phyloP scores from a whole-genome alignment of 441 rosid species.

The Adansonia gregorii region DNA sequence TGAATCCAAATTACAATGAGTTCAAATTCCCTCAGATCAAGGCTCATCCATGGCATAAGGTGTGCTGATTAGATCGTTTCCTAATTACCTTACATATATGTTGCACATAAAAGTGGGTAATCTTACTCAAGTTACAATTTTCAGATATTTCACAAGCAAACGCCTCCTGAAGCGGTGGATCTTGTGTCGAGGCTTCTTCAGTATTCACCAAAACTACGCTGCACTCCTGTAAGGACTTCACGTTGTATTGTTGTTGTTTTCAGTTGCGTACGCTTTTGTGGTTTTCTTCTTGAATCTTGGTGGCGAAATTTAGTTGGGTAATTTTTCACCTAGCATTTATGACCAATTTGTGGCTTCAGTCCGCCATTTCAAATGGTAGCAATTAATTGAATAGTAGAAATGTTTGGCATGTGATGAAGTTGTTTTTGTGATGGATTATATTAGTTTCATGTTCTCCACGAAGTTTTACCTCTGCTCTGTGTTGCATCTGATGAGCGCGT shows the following conservation, averaged over 20 bases:
- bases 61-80: slow-evolving; percentile 30
- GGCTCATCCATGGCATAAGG: slow-evolving; percentile 98
- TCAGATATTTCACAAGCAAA: slow-evolving; percentile 67
- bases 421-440: neutral
- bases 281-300: neutral
- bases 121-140: slow-evolving; percentile 28
- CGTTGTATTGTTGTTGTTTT: neutral
- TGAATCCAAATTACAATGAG: slow-evolving; percentile 91
- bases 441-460: neutral
- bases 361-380: neutral
- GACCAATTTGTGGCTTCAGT: neutral
- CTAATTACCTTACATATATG: neutral
- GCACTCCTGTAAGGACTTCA: slow-evolving; percentile 67
- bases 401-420: neutral
- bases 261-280: neutral
- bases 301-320: neutral
- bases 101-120: slow-evolving; percentile 9
- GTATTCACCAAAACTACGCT: slow-evolving; percentile 79
- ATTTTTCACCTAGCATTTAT: neutral
- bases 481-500: slow-evolving; percentile 17
- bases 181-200: slow-evolving; percentile 85
- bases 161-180: slow-evolving; percentile 76
- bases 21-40: slow-evolving; percentile 89
- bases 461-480: neutral
- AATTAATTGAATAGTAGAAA: neutral